Percentiles rank a stretch among this genome's conserved stretches.
Conservation (phyloP, 1,139 yeast genomes). For the Kodamaea derodonti region DNA sequence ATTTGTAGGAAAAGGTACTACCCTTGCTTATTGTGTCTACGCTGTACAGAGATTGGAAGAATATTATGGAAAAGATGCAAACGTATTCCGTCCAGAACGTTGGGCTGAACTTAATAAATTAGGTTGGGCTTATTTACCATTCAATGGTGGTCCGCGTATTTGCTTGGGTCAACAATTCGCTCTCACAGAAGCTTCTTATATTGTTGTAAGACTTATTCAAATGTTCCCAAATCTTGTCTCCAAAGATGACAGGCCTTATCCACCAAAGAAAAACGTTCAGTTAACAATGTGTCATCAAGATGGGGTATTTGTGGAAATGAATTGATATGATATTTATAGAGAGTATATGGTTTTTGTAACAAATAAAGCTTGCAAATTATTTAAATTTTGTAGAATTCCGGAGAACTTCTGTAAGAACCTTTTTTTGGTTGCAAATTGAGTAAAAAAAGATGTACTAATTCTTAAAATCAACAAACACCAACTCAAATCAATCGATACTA, state of each 20-base stretch:
- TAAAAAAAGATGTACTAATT: too few species aligned
- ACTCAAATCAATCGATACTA: background rate
- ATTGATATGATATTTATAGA: too few species aligned
- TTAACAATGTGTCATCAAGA: conserved; percentile 33
- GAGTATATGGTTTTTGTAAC: too few species aligned
- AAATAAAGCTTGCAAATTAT: too few species aligned
- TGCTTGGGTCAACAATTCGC: conserved; percentile 48
- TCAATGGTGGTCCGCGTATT: conserved; percentile 43
- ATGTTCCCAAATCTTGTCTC: conserved; percentile 30
- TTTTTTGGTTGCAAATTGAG: too few species aligned
- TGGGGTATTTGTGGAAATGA: conserved; percentile 20
- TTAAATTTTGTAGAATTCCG: too few species aligned
- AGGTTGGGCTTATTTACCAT: conserved; percentile 44
- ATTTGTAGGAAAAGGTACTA: conserved; percentile 20
- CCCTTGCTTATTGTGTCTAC: conserved; percentile 19
- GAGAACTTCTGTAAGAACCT: too few species aligned
- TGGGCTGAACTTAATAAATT: conserved; percentile 24
- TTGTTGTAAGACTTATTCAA: conserved; percentile 24
- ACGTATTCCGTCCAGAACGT: conserved; percentile 22
- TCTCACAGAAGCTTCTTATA: conserved; percentile 40
- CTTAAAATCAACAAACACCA: background rate
- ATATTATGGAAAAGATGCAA: conserved; percentile 20
- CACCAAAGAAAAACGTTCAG: conserved; percentile 31
- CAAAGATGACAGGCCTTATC: conserved; percentile 23
- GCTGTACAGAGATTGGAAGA: conserved; percentile 18